Evolutionary conservation across 805 yeast genomes (phyloP).

Genomic region (Candida ortonii): DNA sequence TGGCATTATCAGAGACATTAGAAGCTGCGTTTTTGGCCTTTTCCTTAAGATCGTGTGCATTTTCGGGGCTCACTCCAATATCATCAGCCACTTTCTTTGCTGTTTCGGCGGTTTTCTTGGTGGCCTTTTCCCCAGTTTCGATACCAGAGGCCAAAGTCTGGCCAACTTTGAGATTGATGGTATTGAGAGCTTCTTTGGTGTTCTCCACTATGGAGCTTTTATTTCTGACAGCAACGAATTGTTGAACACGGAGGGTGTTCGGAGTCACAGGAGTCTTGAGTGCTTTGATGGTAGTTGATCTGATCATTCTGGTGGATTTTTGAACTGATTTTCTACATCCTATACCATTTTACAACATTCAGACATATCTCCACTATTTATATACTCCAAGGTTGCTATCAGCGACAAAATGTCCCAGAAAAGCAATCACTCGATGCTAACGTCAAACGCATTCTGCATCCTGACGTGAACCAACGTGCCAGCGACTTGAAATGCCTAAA

Average conservation of each 20-base stretch:
- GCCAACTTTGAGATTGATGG: conserved; percentile 35
- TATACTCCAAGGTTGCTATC: conserved; percentile 6
- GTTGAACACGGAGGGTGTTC: conserved; percentile 2
- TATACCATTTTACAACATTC: too few relatives aligned
- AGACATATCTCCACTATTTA: conserved; percentile 1
- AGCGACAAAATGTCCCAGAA: conserved; percentile 5
- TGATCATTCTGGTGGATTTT: background rate
- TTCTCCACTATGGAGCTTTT: conserved; percentile 15
- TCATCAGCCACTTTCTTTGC: conserved; percentile 12
- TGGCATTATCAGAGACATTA: background rate
- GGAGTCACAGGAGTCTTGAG: conserved; percentile 3
- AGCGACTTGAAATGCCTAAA: too few relatives aligned
- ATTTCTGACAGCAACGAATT: conserved; percentile 1
- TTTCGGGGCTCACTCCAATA: conserved; percentile 9
- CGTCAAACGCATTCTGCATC: too few relatives aligned
- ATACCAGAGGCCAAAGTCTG: conserved; percentile 40
- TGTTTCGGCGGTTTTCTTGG: conserved; percentile 3
- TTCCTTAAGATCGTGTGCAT: background rate
- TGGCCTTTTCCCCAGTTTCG: conserved; percentile 34
- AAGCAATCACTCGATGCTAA: too few relatives aligned
- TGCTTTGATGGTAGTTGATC: conserved; percentile 3
- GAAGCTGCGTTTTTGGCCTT: background rate
- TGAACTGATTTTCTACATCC: too few relatives aligned
- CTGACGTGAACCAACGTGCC: too few relatives aligned
- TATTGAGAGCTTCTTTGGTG: conserved; percentile 24